Evolutionary conservation across 257 asterid species (phyloP), one percentile per base, ranked within the genome.

Genomic region (Fraxinus excelsior): DNA sequence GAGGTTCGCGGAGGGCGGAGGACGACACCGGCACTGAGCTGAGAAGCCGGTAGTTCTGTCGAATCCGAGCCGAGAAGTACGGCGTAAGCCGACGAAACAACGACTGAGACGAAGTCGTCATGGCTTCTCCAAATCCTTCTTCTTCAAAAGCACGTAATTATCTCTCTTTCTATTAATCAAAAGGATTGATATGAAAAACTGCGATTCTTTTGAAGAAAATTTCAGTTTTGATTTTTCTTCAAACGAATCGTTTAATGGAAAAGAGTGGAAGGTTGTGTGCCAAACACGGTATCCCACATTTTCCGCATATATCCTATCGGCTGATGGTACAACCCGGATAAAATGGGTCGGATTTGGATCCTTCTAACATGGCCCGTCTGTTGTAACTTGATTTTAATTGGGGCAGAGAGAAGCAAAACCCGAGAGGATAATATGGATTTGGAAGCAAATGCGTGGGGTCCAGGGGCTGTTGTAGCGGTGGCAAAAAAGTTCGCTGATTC

Each of bases 41-140:
- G 31, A 89, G 74, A 62, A 88, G 91, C 80, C 93, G 84, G n/a
- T 92, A 87, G 84, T 93, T 93, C 53, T 32, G 87, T 60, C 94
- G 96, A 83, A 94, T 73, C 87, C 89, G 86, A 31, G 88, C 80
- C 21, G 87, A 82, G 42, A 89, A 32, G 80, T 77, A 79, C 14
- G 97, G 92, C 37, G 85, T 85, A 4, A 92, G 67, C 44, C 91
- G 91, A 76, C 80, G 83, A 82, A 91, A 83, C 81, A 91, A 74
- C 32, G 92, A 84, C 40, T 81, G 83, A 2, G 91, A 82, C 71
- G 87, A 68, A 73, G 87, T 77, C 71, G 86, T 71, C 90, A 87
- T 85, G 80, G 72, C 80, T 73, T 35, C 40, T 67, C 60, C 10
- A 56, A 56, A 56, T 56, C 66, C 28, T 56, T 23, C 68, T 26